phyloP scores from a whole-genome alignment of 169 alveolate genomes.

The Theileria sp. region DNA sequence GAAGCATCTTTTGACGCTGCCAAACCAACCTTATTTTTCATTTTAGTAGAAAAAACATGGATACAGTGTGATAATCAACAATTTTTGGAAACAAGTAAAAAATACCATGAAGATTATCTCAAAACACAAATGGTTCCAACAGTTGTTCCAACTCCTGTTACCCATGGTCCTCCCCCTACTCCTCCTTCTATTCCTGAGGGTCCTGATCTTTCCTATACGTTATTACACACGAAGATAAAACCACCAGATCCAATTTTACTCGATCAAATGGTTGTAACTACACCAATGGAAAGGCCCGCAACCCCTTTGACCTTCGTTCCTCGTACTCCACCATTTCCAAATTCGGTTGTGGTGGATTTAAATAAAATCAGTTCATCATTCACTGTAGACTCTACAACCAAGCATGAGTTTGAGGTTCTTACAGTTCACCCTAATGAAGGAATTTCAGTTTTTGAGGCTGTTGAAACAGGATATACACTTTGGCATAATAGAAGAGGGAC shows the following conservation, averaged over 20 bases:
- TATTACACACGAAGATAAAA: not conserved
- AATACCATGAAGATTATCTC: not conserved
- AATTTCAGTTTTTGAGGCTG: not conserved
- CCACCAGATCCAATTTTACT: not conserved
- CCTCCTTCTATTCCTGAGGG: not conserved
- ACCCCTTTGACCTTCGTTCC: not conserved
- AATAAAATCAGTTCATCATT: not conserved
- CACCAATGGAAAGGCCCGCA: not conserved
- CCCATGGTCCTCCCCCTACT: not conserved
- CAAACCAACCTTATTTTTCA: not conserved
- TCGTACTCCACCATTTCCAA: not conserved
- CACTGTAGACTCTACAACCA: not conserved
- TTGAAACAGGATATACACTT: not conserved
- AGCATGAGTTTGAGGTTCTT: not conserved
- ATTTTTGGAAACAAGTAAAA: not conserved
- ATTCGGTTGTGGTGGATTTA: not conserved
- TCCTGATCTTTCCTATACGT: not conserved
- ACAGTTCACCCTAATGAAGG: not conserved
- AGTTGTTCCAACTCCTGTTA: not conserved
- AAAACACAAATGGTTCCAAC: not conserved
- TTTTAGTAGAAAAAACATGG: not conserved
- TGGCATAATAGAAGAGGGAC: not conserved
- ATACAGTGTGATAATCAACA: not conserved
- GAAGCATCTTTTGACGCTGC: not conserved
- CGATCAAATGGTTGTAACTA: not conserved